These are phyloP conservation scores for Drechslerella stenobrocha DNA, from an alignment of 2,329 filamentous ascomycete genomes.

Conservation along the genomic window DNA sequence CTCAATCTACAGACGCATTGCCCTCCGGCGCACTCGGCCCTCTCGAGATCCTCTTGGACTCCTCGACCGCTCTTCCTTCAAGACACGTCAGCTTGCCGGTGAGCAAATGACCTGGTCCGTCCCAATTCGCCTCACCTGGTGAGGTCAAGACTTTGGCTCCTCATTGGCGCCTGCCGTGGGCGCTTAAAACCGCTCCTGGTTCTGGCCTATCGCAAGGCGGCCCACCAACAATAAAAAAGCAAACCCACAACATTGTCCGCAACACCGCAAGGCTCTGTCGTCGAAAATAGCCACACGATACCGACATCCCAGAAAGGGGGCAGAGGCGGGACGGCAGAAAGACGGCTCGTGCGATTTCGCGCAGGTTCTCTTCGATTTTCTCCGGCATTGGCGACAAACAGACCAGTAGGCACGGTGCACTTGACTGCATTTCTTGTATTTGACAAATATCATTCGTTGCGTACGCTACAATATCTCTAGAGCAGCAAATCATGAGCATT, in stretches of 20 bases:
- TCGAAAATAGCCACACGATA: conserved; percentile 46
- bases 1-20: conserved; percentile 12
- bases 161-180: conserved; percentile 48
- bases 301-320: conserved; percentile 30
- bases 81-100: conserved; percentile 46
- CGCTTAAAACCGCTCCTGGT: conserved; percentile 47
- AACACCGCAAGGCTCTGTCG: conserved; percentile 23
- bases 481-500: conserved; percentile 15
- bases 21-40: conserved; percentile 20
- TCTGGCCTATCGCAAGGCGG: conserved; percentile 34
- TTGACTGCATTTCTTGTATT: conserved; percentile 31
- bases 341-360: conserved; percentile 25
- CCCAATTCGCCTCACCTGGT: conserved; percentile 39
- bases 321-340: conserved; percentile 32
- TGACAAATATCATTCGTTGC: conserved; percentile 26
- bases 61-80: conserved; percentile 21
- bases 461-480: conserved; percentile 11
- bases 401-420: conserved; percentile 24
- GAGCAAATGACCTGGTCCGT: conserved; percentile 38
- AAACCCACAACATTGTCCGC: conserved; percentile 38
- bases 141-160: conserved; percentile 43
- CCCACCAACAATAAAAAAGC: conserved; percentile 25
- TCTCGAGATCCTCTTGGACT: conserved; percentile 35
- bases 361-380: neutral
- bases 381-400: conserved; percentile 18